Conservation (phyloP, 768 basidiomycete genomes). For the Mycena galopus region DNA sequence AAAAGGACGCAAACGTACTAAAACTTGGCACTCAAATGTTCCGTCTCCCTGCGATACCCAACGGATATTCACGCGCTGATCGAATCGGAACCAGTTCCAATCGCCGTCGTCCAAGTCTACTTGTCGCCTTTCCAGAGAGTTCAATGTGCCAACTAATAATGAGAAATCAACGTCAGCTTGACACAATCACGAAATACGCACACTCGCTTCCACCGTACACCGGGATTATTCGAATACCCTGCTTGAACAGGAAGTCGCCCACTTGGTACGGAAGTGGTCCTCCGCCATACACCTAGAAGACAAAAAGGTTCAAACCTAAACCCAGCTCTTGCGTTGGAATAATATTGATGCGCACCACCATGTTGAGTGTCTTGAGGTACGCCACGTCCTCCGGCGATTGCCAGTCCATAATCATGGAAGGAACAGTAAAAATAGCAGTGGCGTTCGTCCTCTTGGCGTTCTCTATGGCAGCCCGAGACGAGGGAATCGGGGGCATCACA, state of each 20-base stretch:
- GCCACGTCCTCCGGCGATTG: background rate
- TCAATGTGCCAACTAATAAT: background rate
- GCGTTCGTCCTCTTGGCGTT: conserved; percentile 34
- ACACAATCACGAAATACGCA: background rate
- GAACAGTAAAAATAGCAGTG: background rate
- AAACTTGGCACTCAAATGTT: background rate
- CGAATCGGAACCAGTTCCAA: background rate
- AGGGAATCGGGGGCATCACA: conserved; percentile 50
- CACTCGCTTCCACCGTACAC: background rate
- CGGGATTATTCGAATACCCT: background rate
- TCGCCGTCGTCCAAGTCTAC: background rate
- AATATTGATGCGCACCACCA: background rate
- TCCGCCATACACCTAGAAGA: background rate
- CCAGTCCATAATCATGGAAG: background rate
- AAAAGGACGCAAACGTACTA: background rate
- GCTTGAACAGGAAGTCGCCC: background rate
- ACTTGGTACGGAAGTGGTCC: background rate
- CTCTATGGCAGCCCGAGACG: conserved; percentile 53
- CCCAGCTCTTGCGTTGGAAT: background rate
- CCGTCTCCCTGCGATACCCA: background rate
- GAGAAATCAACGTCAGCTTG: background rate
- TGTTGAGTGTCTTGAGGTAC: background rate
- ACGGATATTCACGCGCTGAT: background rate
- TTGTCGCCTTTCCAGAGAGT: background rate
- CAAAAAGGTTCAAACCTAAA: background rate